These are phyloP conservation scores for Salix viminalis DNA, from an alignment of 345 rosid species.

Conservation along the genomic window DNA sequence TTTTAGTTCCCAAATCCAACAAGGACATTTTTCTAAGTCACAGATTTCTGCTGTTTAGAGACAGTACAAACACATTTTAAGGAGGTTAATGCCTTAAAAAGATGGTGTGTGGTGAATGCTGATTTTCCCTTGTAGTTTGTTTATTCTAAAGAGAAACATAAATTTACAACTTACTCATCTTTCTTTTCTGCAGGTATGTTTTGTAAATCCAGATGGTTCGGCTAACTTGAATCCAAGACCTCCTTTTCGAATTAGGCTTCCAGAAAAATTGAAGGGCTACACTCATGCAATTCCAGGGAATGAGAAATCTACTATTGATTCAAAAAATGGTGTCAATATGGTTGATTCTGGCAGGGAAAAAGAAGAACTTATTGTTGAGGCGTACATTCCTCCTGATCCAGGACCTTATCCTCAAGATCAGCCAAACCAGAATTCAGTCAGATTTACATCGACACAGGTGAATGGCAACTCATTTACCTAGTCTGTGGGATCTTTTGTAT, in stretches of 20 bases:
- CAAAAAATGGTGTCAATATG: constrained; percentile 44
- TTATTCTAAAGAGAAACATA: background rate
- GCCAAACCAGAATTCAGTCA: constrained; percentile 90
- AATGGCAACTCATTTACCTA: constrained; percentile 1
- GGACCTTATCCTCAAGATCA: constrained; percentile 99
- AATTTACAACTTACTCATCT: constrained; percentile 2
- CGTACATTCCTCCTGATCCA: constrained; percentile 88
- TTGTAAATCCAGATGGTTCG: constrained; percentile 59
- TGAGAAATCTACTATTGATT: constrained; percentile 42
- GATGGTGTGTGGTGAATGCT: background rate
- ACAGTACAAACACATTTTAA: too few relatives aligned
- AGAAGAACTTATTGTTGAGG: constrained; percentile 79
- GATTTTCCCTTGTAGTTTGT: background rate
- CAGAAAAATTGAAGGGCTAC: constrained; percentile 60
- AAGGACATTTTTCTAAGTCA: background rate
- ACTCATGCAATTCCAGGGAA: constrained; percentile 76
- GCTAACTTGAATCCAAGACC: constrained; percentile 68
- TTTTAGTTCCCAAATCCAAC: too few relatives aligned
- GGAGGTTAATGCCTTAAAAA: too few relatives aligned
- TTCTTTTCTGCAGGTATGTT: constrained; percentile 52
- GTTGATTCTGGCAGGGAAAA: constrained; percentile 45
- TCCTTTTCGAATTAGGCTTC: constrained; percentile 77
- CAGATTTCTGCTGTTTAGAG: background rate
- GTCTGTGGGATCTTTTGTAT: background rate
- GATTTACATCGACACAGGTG: constrained; percentile 96